A percentile compares a stretch with the other conserved stretches of the same genome.
phyloP scores from a whole-genome alignment of 2,329 filamentous ascomycete genomes.

The Trichophyton simii region DNA sequence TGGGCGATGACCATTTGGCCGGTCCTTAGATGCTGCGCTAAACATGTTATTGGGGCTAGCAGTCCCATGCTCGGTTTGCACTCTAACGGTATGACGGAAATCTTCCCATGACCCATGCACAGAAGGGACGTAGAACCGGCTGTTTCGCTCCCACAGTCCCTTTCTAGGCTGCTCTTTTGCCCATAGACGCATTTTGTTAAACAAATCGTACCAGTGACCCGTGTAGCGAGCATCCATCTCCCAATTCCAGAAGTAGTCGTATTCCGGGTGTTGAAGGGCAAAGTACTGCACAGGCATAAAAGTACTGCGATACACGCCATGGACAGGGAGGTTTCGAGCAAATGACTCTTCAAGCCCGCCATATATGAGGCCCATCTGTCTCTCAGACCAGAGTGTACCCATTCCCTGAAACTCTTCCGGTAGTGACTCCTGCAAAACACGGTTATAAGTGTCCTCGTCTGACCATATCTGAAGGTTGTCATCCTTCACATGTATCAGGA shows the following conservation, averaged over 20 bases:
- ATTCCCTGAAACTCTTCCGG: conserved; percentile 76
- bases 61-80: conserved; percentile 60
- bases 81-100: conserved; percentile 62
- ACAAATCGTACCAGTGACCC: conserved; percentile 68
- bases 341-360: conserved; percentile 73
- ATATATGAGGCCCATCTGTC: conserved; percentile 84
- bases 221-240: conserved; percentile 89
- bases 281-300: conserved; percentile 96
- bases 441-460: conserved; percentile 59
- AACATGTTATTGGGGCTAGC: conserved; percentile 55
- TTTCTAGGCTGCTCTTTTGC: conserved; percentile 62
- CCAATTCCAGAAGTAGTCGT: conserved; percentile 89
- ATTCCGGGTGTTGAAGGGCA: conserved; percentile 74
- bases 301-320: conserved; percentile 83
- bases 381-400: conserved; percentile 84
- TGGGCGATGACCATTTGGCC: conserved; percentile 8
- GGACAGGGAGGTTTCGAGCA: conserved; percentile 59
- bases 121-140: conserved; percentile 63
- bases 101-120: conserved; percentile 70
- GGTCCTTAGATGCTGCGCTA: conserved; percentile 35
- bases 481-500: conserved; percentile 75
- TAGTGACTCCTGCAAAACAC: conserved; percentile 58
- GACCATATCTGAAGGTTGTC: conserved; percentile 69
- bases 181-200: conserved; percentile 58
- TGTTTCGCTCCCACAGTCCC: conserved; percentile 68